A percentile compares a stretch with the other conserved stretches of the same genome.
Conservation (phyloP, 1,284 basidiomycete genomes). For the Boletus austroedulis region DNA sequence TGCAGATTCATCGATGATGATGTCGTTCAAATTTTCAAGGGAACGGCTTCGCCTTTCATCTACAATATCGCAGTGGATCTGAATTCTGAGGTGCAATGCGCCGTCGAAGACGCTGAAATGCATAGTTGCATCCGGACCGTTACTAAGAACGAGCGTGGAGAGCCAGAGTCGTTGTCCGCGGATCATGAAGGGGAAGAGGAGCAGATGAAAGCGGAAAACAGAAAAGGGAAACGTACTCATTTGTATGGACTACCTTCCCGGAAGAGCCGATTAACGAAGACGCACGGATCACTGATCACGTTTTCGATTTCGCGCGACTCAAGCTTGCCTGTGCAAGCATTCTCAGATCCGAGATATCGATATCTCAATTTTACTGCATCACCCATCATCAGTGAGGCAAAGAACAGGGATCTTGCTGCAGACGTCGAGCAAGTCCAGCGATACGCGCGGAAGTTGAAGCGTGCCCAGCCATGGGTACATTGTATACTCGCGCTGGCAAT, state of each 20-base stretch:
- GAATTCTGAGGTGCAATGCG: background rate
- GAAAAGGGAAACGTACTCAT: background rate
- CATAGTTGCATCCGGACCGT: background rate
- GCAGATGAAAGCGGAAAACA: background rate
- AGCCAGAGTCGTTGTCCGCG: background rate
- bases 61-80: background rate
- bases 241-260: constrained; percentile 2
- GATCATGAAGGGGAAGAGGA: background rate
- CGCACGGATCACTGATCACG: background rate
- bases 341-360: background rate
- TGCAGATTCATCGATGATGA: background rate
- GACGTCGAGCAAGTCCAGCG: background rate
- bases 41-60: fast-evolving
- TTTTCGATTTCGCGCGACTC: background rate
- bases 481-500: background rate
- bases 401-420: background rate
- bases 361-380: background rate
- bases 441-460: background rate
- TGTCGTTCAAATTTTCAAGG: constrained; percentile 3
- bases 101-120: background rate
- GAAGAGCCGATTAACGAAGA: background rate
- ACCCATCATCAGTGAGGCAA: background rate
- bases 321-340: background rate
- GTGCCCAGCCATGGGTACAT: background rate
- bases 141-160: background rate